Base-by-base conservation (phyloP, 192 early-diverging fungal genomes). In the Chytriomyces hyalinus region DNA sequence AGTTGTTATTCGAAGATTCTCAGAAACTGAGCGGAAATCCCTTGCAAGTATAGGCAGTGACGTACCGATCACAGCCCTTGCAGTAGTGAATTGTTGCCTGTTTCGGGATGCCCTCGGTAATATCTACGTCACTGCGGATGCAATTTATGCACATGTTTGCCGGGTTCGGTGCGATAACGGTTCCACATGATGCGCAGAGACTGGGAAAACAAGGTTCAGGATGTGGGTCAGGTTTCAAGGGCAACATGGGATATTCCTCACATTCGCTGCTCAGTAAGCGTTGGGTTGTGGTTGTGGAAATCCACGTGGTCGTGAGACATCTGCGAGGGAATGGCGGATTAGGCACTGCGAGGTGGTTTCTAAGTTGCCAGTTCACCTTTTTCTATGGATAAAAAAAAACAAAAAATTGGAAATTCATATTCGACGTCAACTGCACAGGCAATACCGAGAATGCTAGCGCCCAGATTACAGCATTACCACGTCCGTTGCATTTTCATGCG, bases 111-210 rank as follows among this genome's bases (percentile, higher is more conserved):
- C 96, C 96, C 81, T 99, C 97, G 9, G 96, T 98, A 79, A 99
- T 98, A 80, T 99, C 97, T 51, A 98, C 95, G 67, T 96, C 93
- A 64, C 91, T 93, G 60, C 96, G 93, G 81, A 99, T 96, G 85
- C 97, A 99, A 88, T 95, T 94, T 73, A 96, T 91, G 84, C 97
- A 99, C 95, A 97, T 96, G 87, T 97, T 97, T 53, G 97, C 95
- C 44, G 96, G 93, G 84, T 99, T 99, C 28, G 97, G 97, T 50
- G 95, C 90, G 73, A 97, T 97, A 6, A 93, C 90, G 7, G 92
- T 92, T 75, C 96, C 97, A 87, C 97, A 99, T 81, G 90, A 90
- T 80, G 94, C 96, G 84, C 94, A 96, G n/a, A 95, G 92, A 86
- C 87, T 89, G 73, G 43, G 36, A 36, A 36, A 36, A 36, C 36